phyloP scores from a whole-genome alignment of 345 rosid genomes.

The Salix purpurea region DNA sequence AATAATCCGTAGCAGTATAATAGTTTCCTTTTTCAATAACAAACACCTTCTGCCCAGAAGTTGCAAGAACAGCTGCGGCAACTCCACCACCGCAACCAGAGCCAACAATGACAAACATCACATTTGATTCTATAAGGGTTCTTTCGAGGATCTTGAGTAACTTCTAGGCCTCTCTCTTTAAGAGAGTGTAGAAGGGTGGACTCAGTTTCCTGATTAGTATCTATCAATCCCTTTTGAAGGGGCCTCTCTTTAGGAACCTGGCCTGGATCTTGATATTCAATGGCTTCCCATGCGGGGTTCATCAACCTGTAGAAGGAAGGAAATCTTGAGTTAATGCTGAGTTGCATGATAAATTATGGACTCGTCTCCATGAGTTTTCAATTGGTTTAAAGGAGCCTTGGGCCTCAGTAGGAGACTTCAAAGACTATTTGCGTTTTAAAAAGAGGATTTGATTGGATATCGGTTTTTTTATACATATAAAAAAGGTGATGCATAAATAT shows the following conservation, averaged over 20 bases:
- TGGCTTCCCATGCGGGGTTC: conserved; percentile 75
- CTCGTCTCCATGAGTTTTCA: no score
- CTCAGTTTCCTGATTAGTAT: conserved; percentile 47
- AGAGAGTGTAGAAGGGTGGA: conserved; percentile 47
- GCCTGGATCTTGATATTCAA: conserved; percentile 39
- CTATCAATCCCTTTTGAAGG: conserved; percentile 67
- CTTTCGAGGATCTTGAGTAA: conserved; percentile 19
- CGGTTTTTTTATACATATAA: no score
- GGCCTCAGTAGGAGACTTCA: no score
- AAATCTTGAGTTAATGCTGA: background rate
- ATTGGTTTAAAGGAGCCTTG: no score
- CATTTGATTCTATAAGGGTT: conserved; percentile 52
- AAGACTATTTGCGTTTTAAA: no score
- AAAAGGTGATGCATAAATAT: no score
- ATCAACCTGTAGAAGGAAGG: conserved; percentile 39
- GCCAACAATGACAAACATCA: conserved; percentile 66
- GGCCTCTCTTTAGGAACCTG: conserved; percentile 41
- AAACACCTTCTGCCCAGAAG: conserved; percentile 61
- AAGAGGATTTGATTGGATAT: no score
- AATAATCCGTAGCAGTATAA: conserved; percentile 46
- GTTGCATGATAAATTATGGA: conserved; percentile 1
- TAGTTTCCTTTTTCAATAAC: conserved; percentile 83
- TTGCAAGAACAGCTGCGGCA: conserved; percentile 76
- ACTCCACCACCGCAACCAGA: conserved; percentile 98
- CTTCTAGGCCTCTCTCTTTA: conserved; percentile 52